Evolutionary conservation across 2,329 filamentous ascomycete species (phyloP).

Genomic region (Fusarium sp.): DNA sequence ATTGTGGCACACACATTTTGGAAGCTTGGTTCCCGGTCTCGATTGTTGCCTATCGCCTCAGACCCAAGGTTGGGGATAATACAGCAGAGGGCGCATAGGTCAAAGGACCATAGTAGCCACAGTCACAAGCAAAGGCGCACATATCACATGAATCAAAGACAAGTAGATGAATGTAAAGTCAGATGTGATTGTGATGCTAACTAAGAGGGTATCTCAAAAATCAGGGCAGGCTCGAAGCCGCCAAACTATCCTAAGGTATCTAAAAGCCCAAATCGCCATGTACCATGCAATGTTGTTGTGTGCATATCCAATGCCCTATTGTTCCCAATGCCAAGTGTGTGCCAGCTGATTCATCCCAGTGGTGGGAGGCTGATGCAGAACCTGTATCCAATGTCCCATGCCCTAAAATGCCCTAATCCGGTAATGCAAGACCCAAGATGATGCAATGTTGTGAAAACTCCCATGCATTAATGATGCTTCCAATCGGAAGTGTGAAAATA

Average conservation of each 20-base stretch:
- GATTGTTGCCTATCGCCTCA: constrained; percentile 10
- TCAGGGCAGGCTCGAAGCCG: constrained; percentile 38
- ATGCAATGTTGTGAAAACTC: constrained; percentile 35
- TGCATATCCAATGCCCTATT: constrained; percentile 38
- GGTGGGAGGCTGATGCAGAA: constrained; percentile 42
- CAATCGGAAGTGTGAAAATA: constrained; percentile 30
- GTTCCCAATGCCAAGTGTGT: constrained; percentile 29
- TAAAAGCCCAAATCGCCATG: constrained; percentile 34
- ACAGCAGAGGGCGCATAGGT: neutral
- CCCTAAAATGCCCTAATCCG: constrained; percentile 15
- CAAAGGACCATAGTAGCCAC: constrained; percentile 1
- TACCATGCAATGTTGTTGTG: constrained; percentile 31
- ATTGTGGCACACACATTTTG: constrained; percentile 29
- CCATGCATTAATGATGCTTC: constrained; percentile 30
- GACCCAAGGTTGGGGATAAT: neutral
- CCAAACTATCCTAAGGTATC: constrained; percentile 47
- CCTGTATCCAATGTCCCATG: constrained; percentile 32
- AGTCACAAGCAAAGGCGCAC: constrained; percentile 17
- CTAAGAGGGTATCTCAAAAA: constrained; percentile 45
- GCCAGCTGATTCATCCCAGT: constrained; percentile 40
- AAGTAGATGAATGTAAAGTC: constrained; percentile 8
- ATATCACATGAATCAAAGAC: constrained; percentile 32
- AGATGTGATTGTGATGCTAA: constrained; percentile 36
- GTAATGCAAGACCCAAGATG: constrained; percentile 10
- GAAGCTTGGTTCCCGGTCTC: constrained; percentile 18